Conservation (phyloP, 495 filamentous ascomycete species). For the Hamigera avellanea region DNA sequence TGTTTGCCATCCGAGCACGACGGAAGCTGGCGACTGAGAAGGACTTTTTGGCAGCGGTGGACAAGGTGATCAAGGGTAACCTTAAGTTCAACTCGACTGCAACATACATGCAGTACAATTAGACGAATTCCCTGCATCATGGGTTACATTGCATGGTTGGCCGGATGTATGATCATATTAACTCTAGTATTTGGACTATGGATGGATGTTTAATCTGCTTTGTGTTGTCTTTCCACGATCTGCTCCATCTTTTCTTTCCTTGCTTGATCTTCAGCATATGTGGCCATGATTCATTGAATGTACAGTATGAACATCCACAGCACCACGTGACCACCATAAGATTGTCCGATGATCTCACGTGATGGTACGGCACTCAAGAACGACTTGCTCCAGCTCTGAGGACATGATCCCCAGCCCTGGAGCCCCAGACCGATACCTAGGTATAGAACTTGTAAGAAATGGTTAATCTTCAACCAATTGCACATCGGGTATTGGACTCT, state of each 20-base stretch:
- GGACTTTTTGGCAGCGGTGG: conserved; percentile 94
- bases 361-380: too few relatives aligned
- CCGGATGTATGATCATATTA: conserved; percentile 17
- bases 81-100: conserved; percentile 99
- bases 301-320: too few relatives aligned
- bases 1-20: conserved; percentile 95
- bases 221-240: background rate
- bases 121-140: conserved; percentile 20
- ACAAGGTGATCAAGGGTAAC: conserved; percentile 99
- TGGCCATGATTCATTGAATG: too few relatives aligned
- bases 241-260: too few relatives aligned
- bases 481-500: too few relatives aligned
- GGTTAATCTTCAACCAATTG: background rate
- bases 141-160: conserved; percentile 12
- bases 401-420: too few relatives aligned
- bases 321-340: too few relatives aligned
- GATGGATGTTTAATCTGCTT: conserved; percentile 3
- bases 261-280: too few relatives aligned
- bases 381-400: too few relatives aligned
- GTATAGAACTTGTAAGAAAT: too few relatives aligned
- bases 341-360: too few relatives aligned
- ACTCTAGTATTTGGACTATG: conserved; percentile 4
- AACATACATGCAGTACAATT: conserved; percentile 99
- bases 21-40: conserved; percentile 99
- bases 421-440: too few relatives aligned